A percentile compares a stretch with the other conserved stretches of the same genome.
Conservation (phyloP, 768 basidiomycete species). For the Lentinula aciculospora region DNA sequence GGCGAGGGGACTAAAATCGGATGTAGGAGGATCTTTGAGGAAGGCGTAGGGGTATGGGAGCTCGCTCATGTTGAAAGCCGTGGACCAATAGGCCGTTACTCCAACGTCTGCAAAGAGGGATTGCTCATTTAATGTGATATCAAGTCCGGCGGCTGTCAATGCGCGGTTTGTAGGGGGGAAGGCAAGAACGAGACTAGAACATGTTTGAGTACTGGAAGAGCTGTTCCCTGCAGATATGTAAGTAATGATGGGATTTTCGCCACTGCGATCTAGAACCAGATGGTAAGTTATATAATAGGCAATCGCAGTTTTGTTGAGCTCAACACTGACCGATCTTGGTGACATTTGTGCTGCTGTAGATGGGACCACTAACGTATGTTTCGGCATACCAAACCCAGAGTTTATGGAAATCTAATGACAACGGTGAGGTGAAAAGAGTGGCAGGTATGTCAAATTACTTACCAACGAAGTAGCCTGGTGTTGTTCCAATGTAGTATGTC, state of each 20-base stretch:
- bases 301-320: background rate
- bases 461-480: conserved; percentile 3
- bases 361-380: background rate
- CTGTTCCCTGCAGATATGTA: background rate
- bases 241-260: background rate
- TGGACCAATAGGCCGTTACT: conserved; percentile 2
- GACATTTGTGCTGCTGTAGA: conserved; percentile 2
- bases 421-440: background rate
- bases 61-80: background rate
- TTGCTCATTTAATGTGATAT: background rate
- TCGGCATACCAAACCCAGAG: conserved; percentile 4
- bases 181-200: conserved; percentile 4
- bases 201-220: background rate
- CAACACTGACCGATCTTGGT: conserved; percentile 3
- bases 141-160: background rate
- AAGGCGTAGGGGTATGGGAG: background rate
- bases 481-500: background rate
- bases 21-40: background rate
- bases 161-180: background rate
- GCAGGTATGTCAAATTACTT: too few relatives aligned
- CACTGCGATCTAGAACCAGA: conserved; percentile 2
- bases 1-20: background rate
- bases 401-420: conserved; percentile 2
- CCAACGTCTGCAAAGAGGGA: conserved; percentile 2
- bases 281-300: background rate